phyloP scores from a whole-genome alignment of 2,329 filamentous ascomycete genomes.

The Microascus cirrosus region DNA sequence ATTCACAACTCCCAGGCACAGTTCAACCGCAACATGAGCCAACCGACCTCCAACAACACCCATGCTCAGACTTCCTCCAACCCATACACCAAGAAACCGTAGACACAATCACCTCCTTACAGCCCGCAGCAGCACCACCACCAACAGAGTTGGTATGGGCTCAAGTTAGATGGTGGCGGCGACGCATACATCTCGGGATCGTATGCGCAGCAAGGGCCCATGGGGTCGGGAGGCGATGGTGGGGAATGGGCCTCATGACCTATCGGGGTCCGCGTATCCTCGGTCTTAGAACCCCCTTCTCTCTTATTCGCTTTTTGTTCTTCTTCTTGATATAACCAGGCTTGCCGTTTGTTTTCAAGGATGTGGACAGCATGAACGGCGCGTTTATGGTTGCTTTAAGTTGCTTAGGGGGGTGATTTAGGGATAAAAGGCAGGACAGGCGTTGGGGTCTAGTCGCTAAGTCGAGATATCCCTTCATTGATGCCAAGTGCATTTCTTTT shows the following conservation, averaged over 20 bases:
- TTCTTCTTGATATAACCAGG: not conserved
- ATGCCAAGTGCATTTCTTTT: not conserved
- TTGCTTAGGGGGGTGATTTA: no score
- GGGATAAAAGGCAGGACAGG: no score
- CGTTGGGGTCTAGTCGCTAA: no score
- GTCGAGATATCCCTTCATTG: no score
- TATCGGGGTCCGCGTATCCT: not conserved
- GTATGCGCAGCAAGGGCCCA: not conserved
- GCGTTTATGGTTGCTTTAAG: no score
- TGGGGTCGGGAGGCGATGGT: not conserved
- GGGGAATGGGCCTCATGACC: slow-evolving; percentile 3
- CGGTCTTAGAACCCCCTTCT: not conserved
- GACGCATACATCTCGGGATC: not conserved
- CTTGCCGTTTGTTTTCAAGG: not conserved
- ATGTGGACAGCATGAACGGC: no score
- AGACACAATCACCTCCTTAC: slow-evolving; percentile 2
- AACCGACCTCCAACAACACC: slow-evolving; percentile 7
- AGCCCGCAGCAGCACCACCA: slow-evolving; percentile 4
- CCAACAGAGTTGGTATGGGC: slow-evolving; percentile 4
- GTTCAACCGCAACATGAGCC: slow-evolving; percentile 10
- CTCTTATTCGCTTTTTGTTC: not conserved
- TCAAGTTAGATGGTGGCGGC: not conserved
- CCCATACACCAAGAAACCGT: slow-evolving; percentile 11
- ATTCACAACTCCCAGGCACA: slow-evolving; percentile 2
- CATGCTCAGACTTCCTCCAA: not conserved